Evolutionary conservation across 1,139 yeast species (phyloP).

Genomic region (Lodderomyces orthopsilosis): DNA sequence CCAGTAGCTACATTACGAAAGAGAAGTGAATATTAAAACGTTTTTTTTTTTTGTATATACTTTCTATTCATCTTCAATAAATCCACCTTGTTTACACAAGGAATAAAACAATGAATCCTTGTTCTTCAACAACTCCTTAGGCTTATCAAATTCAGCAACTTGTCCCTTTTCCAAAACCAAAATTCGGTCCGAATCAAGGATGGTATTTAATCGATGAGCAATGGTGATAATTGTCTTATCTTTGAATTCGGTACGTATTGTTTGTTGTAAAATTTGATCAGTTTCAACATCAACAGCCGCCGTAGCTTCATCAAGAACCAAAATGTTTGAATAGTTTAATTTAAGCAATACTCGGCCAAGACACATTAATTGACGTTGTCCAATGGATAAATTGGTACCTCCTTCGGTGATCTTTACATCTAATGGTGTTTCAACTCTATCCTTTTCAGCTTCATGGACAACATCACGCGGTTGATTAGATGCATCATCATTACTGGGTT

Average conservation of each 20-base stretch:
- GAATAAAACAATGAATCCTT: constrained; percentile 74
- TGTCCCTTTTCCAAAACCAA: constrained; percentile 83
- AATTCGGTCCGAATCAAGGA: constrained; percentile 86
- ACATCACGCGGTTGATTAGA: not conserved
- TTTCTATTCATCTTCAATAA: constrained; percentile 26
- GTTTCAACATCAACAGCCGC: constrained; percentile 98
- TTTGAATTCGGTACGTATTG: constrained; percentile 80
- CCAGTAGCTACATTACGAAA: constrained; percentile 66
- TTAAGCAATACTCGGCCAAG: constrained; percentile 42
- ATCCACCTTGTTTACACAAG: constrained; percentile 69
- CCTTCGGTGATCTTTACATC: constrained; percentile 55
- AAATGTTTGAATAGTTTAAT: constrained; percentile 44
- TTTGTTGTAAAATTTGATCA: constrained; percentile 80
- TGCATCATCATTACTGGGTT: not conserved
- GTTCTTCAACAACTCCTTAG: constrained; percentile 62
- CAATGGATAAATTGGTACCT: constrained; percentile 36
- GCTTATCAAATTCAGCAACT: constrained; percentile 86
- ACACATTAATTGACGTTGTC: constrained; percentile 38
- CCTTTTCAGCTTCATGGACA: constrained; percentile 17
- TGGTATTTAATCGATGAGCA: constrained; percentile 92
- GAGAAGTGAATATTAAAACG: constrained; percentile 65
- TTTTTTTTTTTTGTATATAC: not conserved
- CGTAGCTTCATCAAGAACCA: constrained; percentile 80
- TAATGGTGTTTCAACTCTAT: constrained; percentile 44
- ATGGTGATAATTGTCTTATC: constrained; percentile 90